phyloP scores from a whole-genome alignment of 495 filamentous ascomycete genomes.

The Durotheca rogersii region DNA sequence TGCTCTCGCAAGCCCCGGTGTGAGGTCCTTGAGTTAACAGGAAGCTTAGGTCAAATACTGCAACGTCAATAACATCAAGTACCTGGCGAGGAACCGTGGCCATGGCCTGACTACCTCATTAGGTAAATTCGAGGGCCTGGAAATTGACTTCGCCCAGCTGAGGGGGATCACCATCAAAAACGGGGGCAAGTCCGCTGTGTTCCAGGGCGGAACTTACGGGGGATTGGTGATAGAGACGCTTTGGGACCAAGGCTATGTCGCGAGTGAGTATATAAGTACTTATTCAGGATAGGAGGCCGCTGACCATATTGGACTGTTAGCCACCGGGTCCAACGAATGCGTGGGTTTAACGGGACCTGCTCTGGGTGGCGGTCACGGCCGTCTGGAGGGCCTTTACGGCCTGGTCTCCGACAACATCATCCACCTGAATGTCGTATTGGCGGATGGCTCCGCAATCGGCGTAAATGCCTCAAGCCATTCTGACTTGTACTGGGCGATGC shows the following conservation, averaged over 20 bases:
- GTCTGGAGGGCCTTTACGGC: slow-evolving; percentile 55
- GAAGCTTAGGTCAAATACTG: slow-evolving; percentile 34
- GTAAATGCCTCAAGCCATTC: slow-evolving; percentile 34
- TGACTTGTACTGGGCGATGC: slow-evolving; percentile 53
- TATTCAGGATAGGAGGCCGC: no score
- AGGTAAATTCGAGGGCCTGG: slow-evolving; percentile 10
- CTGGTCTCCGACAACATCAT: slow-evolving; percentile 52
- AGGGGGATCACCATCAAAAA: slow-evolving; percentile 1
- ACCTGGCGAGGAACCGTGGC: slow-evolving; percentile 49
- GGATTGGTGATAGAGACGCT: not conserved
- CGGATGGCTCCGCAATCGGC: slow-evolving; percentile 46
- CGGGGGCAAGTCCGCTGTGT: slow-evolving; percentile 8
- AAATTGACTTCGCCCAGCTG: slow-evolving; percentile 8
- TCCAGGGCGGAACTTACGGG: slow-evolving; percentile 33
- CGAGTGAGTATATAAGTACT: slow-evolving; percentile 32
- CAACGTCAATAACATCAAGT: slow-evolving; percentile 48
- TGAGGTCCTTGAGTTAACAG: not conserved
- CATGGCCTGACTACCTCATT: slow-evolving; percentile 47
- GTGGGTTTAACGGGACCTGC: slow-evolving; percentile 53
- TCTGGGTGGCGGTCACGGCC: slow-evolving; percentile 63
- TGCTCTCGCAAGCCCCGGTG: not conserved
- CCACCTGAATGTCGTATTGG: slow-evolving; percentile 48
- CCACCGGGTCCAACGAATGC: slow-evolving; percentile 57
- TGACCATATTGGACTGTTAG: slow-evolving; percentile 22
- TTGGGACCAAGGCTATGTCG: slow-evolving; percentile 44